These are phyloP conservation scores for Yamadazyma akitaensis DNA, from an alignment of 805 yeast species.

Conservation along the genomic window DNA sequence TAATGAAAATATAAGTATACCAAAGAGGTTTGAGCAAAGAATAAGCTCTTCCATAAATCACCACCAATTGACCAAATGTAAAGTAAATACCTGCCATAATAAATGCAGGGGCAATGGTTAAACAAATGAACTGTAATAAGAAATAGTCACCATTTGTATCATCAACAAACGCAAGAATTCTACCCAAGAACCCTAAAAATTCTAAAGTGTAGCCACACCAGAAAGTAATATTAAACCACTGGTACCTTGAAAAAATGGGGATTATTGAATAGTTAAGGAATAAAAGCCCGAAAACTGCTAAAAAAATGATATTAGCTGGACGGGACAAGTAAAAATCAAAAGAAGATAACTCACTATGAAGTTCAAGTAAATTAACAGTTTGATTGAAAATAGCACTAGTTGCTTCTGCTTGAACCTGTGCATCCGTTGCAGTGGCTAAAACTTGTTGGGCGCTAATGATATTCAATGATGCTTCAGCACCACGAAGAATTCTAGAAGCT, in stretches of 20 bases:
- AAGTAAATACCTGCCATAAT: conserved; percentile 40
- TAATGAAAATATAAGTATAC: conserved; percentile 38
- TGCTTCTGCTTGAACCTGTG: conserved; percentile 22
- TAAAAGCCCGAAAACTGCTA: conserved; percentile 22
- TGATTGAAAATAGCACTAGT: conserved; percentile 28
- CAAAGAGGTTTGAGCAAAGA: conserved; percentile 38
- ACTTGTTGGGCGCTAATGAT: conserved; percentile 29
- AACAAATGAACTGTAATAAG: conserved; percentile 27
- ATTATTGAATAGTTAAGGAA: conserved; percentile 21
- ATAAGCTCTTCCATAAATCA: conserved; percentile 31
- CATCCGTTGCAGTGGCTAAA: conserved; percentile 34
- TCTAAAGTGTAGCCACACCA: conserved; percentile 31
- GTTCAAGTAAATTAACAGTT: conserved; percentile 26
- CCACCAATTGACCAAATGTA: conserved; percentile 35
- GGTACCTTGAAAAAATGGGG: conserved; percentile 28
- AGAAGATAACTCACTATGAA: conserved; percentile 23
- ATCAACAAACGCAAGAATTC: conserved; percentile 28
- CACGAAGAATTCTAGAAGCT: conserved; percentile 23
- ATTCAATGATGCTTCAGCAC: conserved; percentile 33
- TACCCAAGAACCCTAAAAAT: conserved; percentile 33
- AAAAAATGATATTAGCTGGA: conserved; percentile 29
- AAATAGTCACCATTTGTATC: conserved; percentile 19
- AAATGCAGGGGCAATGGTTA: conserved; percentile 39
- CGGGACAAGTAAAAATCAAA: conserved; percentile 30
- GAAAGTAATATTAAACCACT: conserved; percentile 36